These are phyloP conservation scores for Solanum bulbocastanum DNA, from an alignment of 257 asterid species.

Conservation along the genomic window DNA sequence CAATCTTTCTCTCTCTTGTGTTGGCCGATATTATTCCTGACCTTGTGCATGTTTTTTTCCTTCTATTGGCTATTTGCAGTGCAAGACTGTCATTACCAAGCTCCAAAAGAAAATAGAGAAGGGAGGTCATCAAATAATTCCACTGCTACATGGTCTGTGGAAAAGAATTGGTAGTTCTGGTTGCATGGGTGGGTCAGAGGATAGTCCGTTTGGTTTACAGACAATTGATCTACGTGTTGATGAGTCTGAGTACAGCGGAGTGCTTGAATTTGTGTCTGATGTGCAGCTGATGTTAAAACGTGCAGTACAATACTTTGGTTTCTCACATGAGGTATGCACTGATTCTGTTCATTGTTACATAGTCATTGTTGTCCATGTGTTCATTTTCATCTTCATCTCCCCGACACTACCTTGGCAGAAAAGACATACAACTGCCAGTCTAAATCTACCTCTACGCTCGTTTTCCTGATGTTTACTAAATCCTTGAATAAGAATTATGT, in stretches of 20 bases:
- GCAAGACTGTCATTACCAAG: constrained; percentile 77
- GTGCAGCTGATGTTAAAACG: constrained; percentile 82
- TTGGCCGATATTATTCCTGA: neutral
- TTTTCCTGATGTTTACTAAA: neutral
- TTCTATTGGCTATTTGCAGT: constrained; percentile 36
- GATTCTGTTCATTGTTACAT: neutral
- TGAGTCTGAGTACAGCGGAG: constrained; percentile 53
- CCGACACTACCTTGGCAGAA: neutral
- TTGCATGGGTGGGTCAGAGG: constrained; percentile 34
- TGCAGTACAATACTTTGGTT: constrained; percentile 61
- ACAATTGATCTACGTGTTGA: constrained; percentile 66
- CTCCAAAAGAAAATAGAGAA: constrained; percentile 80
- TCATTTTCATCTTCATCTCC: neutral
- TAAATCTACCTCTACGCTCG: neutral
- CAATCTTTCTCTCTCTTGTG: neutral
- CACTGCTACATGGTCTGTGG: constrained; percentile 86
- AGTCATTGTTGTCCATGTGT: neutral
- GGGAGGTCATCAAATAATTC: constrained; percentile 85
- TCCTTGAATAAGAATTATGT: neutral
- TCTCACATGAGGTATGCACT: constrained; percentile 61
- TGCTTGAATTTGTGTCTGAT: constrained; percentile 72
- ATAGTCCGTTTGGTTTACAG: constrained; percentile 53
- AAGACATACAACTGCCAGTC: neutral
- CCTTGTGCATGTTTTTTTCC: neutral
- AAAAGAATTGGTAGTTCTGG: constrained; percentile 61